Evolutionary conservation across 495 filamentous ascomycete genomes (phyloP), one percentile per base, ranked within the genome.

Genomic region (Penicillium malachiteum): DNA sequence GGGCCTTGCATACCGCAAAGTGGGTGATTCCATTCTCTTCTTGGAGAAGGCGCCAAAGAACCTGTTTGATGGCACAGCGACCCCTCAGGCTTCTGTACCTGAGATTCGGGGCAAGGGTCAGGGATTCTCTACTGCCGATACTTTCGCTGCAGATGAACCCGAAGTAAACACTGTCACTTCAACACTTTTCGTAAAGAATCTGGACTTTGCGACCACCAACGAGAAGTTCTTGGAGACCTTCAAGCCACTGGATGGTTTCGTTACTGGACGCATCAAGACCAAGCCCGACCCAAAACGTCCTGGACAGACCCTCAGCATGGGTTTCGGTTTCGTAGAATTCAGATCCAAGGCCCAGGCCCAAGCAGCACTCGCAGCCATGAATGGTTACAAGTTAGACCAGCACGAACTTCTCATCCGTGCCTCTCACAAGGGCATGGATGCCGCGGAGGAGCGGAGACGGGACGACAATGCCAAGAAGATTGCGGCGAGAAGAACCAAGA

Each of bases 261-360:
- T 90, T 50, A 90, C 88, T 34, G 91, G 88, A 13, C 82, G 81
- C 48, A 87, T 96, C 51, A 96, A 94, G 73, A 94, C 89, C 35
- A 96, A 94, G 69, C 79, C 84, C 3, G 89, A 96, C 61, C 83
- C 90, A 5, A 96, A 95, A 75, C 85, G 85, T 51, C 86, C 90
- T 1, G 91, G 86, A 6, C 86, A 92, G 69, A 77, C 84, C 2
- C 83, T 97, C 42, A 95, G 89, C 62, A 97, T 97, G 93, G 94
- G 94, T 8, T 97, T 96, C 67, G 94, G 92, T 39, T 99, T 99
- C 62, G 83, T 88, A 48, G 92, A 96, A 54, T 99, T 99, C 71
- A 80, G 78, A 37, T 85, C 83, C 51, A 89, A 88, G 55, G 79
- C 73, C 13, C 83, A 91, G 43, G 93, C 93, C 9, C 81, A 90